Base-by-base conservation (phyloP, 805 yeast species). In the Saitoella complicata region DNA sequence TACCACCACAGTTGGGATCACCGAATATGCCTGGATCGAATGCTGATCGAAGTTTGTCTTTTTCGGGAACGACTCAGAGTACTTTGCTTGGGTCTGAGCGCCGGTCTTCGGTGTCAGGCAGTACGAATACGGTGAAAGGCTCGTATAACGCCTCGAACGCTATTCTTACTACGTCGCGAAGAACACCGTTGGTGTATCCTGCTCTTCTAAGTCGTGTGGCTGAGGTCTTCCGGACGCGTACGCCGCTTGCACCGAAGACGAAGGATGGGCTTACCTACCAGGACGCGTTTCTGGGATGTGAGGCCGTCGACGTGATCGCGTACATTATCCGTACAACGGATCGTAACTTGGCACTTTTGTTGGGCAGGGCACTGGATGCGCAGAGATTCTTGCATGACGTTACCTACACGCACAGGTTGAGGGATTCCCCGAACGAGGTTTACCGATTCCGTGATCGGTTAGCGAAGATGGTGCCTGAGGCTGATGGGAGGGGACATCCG, bases 351-450 rank as follows among this genome's bases (percentile, higher is more conserved):
- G 97, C 97, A 0, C 65, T 91, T 40, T 65, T 91, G 33, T 64
- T 91, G 42, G 98, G 97, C 31, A 70, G 98, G 51, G 78, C 96
- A 0, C 66, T 91, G 45, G 97, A 91, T 63, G 94, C 95, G 1
- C 97, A 91, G 55, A 83, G 83, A 59, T 75, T 85, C 46, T 86
- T 91, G 62, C 95, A 85, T 57, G 98, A 91, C 63, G 96, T 87
- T 30, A 82, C 95, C 0, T 88, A 88, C 62, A 94, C 86, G 54
- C 97, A 87, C 59, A 70, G 96, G 41, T 68, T 91, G 44, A 70
- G 98, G 51, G 98, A 91, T 62, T 82, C 94, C 0, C 72, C 70
- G 13, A 75, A 72, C 56, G 98, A 91, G 60, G 82, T 88, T 29
- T 91, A 88, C 60, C 93, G 83, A 53, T 83, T 88, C 12, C 56